phyloP scores from a whole-genome alignment of 148 eudicot species.

The Euryodendron excelsum region DNA sequence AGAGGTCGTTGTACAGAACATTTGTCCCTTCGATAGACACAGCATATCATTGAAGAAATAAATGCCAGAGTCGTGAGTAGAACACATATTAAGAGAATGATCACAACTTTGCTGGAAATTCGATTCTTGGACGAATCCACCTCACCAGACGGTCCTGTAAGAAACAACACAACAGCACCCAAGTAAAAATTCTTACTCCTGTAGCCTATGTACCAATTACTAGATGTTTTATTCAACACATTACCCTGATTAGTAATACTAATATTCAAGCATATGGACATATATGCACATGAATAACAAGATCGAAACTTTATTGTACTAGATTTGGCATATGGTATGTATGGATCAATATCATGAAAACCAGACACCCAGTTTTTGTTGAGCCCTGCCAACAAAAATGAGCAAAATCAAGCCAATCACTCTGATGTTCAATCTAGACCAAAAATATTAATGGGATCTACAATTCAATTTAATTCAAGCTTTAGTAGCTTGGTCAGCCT shows the following conservation, averaged over 20 bases:
- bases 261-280: not conserved
- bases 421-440: not conserved
- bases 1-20: conserved; percentile 27
- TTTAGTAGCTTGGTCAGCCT: too few relatives aligned
- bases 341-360: not conserved
- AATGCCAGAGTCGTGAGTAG: conserved; percentile 52
- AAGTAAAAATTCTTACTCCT: not conserved
- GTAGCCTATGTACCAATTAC: not conserved
- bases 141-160: conserved; percentile 48
- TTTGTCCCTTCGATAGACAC: conserved; percentile 43
- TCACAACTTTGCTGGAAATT: conserved; percentile 45
- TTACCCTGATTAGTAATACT: not conserved
- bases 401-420: not conserved
- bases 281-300: conserved; percentile 2
- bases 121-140: conserved; percentile 41
- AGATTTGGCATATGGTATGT: not conserved
- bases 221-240: not conserved
- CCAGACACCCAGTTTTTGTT: not conserved
- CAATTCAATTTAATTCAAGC: too few relatives aligned
- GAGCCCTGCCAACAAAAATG: not conserved
- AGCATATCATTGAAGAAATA: conserved; percentile 48
- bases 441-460: not conserved
- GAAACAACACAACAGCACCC: conserved; percentile 10
- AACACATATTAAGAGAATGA: conserved; percentile 56
- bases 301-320: not conserved